Base-by-base conservation (phyloP, 495 filamentous ascomycete genomes). In the Penicillium bovifimosum region DNA sequence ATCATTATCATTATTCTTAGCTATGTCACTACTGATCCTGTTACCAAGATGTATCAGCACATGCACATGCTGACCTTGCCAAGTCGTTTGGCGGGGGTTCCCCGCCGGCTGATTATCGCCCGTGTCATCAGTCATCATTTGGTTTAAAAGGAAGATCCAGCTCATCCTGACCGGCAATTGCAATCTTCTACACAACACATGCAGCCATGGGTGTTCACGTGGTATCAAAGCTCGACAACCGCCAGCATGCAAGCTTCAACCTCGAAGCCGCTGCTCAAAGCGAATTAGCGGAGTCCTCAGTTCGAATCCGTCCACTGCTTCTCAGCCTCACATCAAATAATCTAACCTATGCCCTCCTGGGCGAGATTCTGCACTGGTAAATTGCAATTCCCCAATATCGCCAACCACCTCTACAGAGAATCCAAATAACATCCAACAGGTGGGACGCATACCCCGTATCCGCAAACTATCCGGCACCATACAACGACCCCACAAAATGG, bases 261-360 rank as follows among this genome's bases (percentile, higher is more conserved):
- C 6, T 65, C 11, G 29, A 53, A 5, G 31, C 17, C 2, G 13
- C 18, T 6, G 6, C 38, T 1, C 26, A 24, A 5, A 17, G 3
- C 3, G 3, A 45, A 6, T 41, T 65, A 3, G 13, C 49, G 0
- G 41, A 47, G 6, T 64, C 61, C 0, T 72, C 70, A 1, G 36
- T 83, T 41, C 73, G 77, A 24, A 56, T 80, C 10, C 74, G 66
- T 24, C 64, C 75, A 3, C 59, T 55, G 1, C 60, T 80, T 1
- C 36, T 82, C 16, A 67, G 72, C 24, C 59, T 83, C 0, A 79
- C 79, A 0, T 75, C 76, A 13, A 82, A 82, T 64, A 83, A 79
- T 58, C 65, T 82, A 38, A 74, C 67, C 7, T 84, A 83, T 58
- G 80, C 78, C 5, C 64, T 60, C 10, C 26, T 76, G 3, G 80